Conservation (phyloP, 2,329 filamentous ascomycete genomes). For the Pseudogymnoascus sp. region DNA sequence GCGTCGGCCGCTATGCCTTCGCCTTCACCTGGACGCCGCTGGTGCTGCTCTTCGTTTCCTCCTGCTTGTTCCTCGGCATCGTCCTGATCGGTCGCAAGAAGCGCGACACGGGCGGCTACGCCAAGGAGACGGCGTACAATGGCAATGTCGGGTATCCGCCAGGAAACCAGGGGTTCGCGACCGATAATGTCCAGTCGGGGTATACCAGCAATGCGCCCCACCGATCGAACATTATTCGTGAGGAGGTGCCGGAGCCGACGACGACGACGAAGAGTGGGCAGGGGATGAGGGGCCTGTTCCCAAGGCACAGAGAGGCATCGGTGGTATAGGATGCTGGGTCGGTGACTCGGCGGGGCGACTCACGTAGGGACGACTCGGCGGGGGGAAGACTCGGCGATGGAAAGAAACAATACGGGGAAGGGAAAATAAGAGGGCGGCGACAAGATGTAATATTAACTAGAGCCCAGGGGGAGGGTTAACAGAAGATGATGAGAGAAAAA, state of each 20-base stretch:
- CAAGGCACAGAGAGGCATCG: neutral
- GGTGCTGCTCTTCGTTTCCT: slow-evolving; percentile 56
- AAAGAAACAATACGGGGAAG: neutral
- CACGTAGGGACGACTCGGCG: neutral
- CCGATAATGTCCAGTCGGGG: neutral
- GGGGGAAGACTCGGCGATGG: neutral
- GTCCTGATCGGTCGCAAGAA: slow-evolving; percentile 28
- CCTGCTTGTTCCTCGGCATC: slow-evolving; percentile 58
- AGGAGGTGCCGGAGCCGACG: neutral
- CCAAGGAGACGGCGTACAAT: slow-evolving; percentile 1
- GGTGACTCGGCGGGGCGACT: neutral
- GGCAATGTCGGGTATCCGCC: neutral
- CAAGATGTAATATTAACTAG: neutral
- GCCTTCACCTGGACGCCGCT: slow-evolving; percentile 70
- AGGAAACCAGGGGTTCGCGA: neutral
- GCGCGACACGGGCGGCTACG: neutral
- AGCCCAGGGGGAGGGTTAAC: neutral
- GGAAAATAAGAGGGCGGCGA: neutral
- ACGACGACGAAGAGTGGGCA: neutral
- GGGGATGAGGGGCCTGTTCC: neutral
- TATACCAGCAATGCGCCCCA: neutral
- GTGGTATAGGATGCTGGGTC: neutral
- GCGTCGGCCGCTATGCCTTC: slow-evolving; percentile 59
- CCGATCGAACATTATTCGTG: neutral
- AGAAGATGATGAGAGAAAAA: neutral